A percentile compares a stretch with the other conserved stretches of the same genome.
phyloP scores from a whole-genome alignment of 2,329 filamentous ascomycete genomes.

The Alternaria consortialis region DNA sequence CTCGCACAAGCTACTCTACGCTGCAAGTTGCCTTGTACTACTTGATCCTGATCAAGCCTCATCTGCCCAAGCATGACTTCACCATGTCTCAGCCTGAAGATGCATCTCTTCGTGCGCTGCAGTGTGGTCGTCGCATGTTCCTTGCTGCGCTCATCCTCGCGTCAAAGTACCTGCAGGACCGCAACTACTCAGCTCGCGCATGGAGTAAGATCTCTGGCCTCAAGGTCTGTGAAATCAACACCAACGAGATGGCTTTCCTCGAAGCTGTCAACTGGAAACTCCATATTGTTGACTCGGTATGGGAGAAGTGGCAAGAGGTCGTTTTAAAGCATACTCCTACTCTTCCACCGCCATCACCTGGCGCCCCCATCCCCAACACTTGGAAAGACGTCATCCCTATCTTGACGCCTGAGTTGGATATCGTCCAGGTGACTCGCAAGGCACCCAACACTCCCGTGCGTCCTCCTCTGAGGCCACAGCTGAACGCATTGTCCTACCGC shows the following conservation, averaged over 20 bases:
- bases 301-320: conserved; percentile 93
- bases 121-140: conserved; percentile 98
- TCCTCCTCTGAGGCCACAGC: conserved; percentile 34
- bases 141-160: conserved; percentile 92
- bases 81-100: conserved; percentile 85
- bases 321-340: conserved; percentile 83
- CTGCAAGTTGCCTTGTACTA: conserved; percentile 97
- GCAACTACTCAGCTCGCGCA: conserved; percentile 95
- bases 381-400: conserved; percentile 63
- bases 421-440: conserved; percentile 52
- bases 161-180: conserved; percentile 97
- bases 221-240: conserved; percentile 91
- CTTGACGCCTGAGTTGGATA: conserved; percentile 66
- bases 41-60: conserved; percentile 89
- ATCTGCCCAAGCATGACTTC: conserved; percentile 83
- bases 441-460: conserved; percentile 40
- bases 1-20: conserved; percentile 96
- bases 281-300: conserved; percentile 87
- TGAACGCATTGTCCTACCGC: conserved; percentile 34
- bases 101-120: conserved; percentile 78
- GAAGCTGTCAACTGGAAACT: conserved; percentile 92
- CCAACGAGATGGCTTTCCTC: conserved; percentile 93
- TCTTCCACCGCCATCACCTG: conserved; percentile 54
- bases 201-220: conserved; percentile 99
- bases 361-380: conserved; percentile 47